Evolutionary conservation across 495 filamentous ascomycete genomes (phyloP).

Genomic region (Podospora comata): DNA sequence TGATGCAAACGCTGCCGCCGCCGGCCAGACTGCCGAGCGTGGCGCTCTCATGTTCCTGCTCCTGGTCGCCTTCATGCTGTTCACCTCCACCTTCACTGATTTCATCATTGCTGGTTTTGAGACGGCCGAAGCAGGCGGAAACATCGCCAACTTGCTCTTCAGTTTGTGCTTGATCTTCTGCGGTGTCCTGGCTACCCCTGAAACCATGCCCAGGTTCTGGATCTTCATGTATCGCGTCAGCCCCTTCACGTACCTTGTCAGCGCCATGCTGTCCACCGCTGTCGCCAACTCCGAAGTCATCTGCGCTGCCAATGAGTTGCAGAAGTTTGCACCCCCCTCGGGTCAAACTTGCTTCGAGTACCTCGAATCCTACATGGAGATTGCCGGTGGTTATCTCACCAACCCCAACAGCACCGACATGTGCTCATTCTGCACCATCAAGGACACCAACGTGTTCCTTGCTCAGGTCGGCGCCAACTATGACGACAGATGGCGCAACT

Average conservation of each 20-base stretch:
- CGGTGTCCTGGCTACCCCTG: conserved; percentile 66
- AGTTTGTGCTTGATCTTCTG: conserved; percentile 68
- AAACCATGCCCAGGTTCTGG: conserved; percentile 68
- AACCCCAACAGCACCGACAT: conserved; percentile 48
- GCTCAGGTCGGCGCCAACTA: conserved; percentile 47
- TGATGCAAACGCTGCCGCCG: conserved; percentile 62
- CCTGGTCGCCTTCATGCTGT: conserved; percentile 62
- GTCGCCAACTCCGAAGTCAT: conserved; percentile 56
- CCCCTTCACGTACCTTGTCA: conserved; percentile 70
- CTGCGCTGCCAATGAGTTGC: conserved; percentile 61
- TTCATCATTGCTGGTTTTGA: conserved; percentile 67
- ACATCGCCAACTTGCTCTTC: conserved; percentile 65
- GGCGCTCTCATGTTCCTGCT: conserved; percentile 66
- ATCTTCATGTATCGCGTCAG: conserved; percentile 81
- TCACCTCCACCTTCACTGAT: conserved; percentile 67
- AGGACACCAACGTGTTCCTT: conserved; percentile 62
- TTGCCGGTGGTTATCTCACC: conserved; percentile 51
- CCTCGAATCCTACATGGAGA: conserved; percentile 48
- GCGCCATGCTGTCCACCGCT: conserved; percentile 58
- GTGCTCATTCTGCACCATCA: conserved; percentile 62
- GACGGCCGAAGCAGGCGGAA: conserved; percentile 61
- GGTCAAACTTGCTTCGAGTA: conserved; percentile 58
- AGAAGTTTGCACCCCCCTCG: conserved; percentile 51
- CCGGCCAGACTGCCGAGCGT: conserved; percentile 54
- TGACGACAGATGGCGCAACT: conserved; percentile 63